Evolutionary conservation across 2,329 filamentous ascomycete genomes (phyloP), one percentile per base, ranked within the genome.

Genomic region (Sarocladium oryzae): DNA sequence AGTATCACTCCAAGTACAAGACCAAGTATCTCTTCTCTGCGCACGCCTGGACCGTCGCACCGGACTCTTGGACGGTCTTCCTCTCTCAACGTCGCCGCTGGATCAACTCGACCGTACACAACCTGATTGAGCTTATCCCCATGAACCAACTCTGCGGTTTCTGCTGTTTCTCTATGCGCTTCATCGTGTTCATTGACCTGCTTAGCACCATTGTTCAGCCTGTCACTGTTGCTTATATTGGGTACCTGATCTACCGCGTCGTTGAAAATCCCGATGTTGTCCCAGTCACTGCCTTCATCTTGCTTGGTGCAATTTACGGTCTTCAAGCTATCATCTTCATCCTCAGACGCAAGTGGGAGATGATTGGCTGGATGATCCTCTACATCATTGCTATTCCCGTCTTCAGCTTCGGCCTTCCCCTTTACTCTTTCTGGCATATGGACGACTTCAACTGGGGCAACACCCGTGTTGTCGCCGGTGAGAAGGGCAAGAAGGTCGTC

Each of bases 371-470:
- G 93, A 96, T 99, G 90, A 77, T 99, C 59, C 83, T 99, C 56
- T 99, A 99, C 69, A 81, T 99, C 54, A 56, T 93, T 26, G 92
- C 93, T 51, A 87, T 95, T 55, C 92, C 92, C 1, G 81, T 99
- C 56, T 99, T 96, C 77, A 85, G 88, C 38, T 89, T 95, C 56
- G 90, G 81, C 53, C 78, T 99, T 40, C 93, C 93, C 1, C 73
- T 99, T 24, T 97, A 97, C 68, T 79, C 92, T 48, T 99, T 99
- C 80, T 99, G 93, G 93, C 82, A 96, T 73, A 97, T 97, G 93
- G 93, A 99, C 69, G 93, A 99, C 72, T 99, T 99, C 81, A 88
- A 87, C 61, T 99, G 93, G 93, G 93, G 93, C 71, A 99, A 96
- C 71, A 99, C 93, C 36, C 92, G 93, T 82, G 82, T 99, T 53